Evolutionary conservation across 2,329 filamentous ascomycete species (phyloP), one percentile per base, ranked within the genome.

Genomic region (Paecilomyces sp.): DNA sequence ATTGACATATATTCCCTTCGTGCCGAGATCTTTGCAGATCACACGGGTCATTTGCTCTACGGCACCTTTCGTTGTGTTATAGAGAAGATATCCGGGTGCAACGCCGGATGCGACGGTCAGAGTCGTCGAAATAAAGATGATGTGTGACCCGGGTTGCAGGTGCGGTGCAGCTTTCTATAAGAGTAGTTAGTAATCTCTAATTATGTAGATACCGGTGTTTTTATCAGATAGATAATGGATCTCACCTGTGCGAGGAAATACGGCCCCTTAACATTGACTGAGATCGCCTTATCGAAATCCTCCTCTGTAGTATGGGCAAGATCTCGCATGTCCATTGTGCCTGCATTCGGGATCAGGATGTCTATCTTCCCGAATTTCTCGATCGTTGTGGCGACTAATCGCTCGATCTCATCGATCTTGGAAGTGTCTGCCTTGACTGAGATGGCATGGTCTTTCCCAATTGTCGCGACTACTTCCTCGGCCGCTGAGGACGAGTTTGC

Each of bases 31-130:
- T 71, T 82, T 87, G 4, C 88, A 87, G 75, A 91, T 88, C 66
- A 83, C 85, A 71, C 89, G 87, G 65, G 89, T 87, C 74, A 91
- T 89, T 6, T 87, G 87, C 75, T 91, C 88, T 61, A 91, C 87
- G 51, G 89, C 85, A 67, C 88, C 89, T 80, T 91, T 92, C 73
- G 81, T 85, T 12, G 84, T 88, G n/a, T 88, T 88, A 80, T 91
- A 91, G 54, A 91, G 81, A 11, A 86, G 81, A 72, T 91, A 88
- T 69, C 85, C 84, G 61, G 86, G 86, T 13, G 25, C 25, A 28
- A 91, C 87, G 57, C 83, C 87, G 71, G 85, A 83, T 60, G 75
- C 88, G 78, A 88, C 74, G 73, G 87, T 74, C 0, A 87, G 88
- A 72, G 90, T 90, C 60, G 83, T 88, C 30, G 82, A 84, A 84